Conservation (phyloP, 768 basidiomycete genomes). For the Suillus occidentalis region DNA sequence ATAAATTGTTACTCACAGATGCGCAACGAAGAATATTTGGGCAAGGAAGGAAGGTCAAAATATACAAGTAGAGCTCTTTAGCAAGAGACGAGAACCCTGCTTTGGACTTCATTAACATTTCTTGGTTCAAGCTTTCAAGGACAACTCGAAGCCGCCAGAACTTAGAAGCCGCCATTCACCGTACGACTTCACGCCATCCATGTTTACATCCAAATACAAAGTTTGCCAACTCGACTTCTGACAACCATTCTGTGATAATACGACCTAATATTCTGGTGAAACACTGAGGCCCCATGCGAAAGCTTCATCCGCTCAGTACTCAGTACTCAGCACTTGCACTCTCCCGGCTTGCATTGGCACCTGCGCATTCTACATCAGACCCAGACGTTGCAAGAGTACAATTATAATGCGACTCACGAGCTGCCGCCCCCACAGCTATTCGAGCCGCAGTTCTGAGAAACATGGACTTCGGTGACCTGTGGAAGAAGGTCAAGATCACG, state of each 20-base stretch:
- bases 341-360: neutral
- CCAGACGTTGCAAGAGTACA: neutral
- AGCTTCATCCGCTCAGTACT: neutral
- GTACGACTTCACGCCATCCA: neutral
- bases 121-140: no score
- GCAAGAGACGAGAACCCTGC: no score
- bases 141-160: no score
- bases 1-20: no score
- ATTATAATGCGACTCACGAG: neutral
- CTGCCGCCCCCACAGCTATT: neutral
- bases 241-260: neutral
- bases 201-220: neutral
- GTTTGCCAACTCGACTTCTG: neutral
- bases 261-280: neutral
- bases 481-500: neutral
- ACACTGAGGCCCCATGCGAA: neutral
- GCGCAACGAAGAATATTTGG: no score
- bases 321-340: neutral
- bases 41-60: no score
- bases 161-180: no score
- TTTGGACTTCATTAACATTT: no score
- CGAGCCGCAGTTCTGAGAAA: neutral
- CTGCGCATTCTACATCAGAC: neutral
- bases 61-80: no score
- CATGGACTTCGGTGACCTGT: neutral